Conservation (phyloP, 2,329 filamentous ascomycete genomes). For the Zymoseptoria pseudotritici region DNA sequence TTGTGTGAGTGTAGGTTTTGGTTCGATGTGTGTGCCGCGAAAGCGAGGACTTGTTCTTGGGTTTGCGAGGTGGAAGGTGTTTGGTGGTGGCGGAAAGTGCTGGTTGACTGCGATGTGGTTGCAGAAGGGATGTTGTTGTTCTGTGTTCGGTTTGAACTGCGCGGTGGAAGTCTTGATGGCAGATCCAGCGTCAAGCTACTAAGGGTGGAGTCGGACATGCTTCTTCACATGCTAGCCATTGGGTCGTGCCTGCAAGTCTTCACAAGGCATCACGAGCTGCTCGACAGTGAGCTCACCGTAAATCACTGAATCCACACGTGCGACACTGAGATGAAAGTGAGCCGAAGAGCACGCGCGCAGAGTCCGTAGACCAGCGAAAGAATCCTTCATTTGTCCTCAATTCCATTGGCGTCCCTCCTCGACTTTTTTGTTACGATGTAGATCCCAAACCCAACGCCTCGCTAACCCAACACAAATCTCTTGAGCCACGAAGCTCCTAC, state of each 20-base stretch:
- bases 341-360: neutral
- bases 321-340: neutral
- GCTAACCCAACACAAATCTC: constrained; percentile 17
- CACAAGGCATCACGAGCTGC: too few relatives aligned
- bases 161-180: too few relatives aligned
- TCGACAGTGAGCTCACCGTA: neutral
- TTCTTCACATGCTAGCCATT: too few relatives aligned
- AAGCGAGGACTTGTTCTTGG: neutral
- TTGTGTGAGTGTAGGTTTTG: neutral
- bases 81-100: too few relatives aligned
- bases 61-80: neutral
- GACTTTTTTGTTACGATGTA: neutral
- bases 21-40: neutral
- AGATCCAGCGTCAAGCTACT: too few relatives aligned
- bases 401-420: neutral
- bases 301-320: neutral
- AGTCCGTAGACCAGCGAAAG: neutral
- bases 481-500: constrained; percentile 16
- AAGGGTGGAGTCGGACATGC: too few relatives aligned
- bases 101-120: too few relatives aligned
- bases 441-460: constrained; percentile 18
- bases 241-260: too few relatives aligned
- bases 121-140: too few relatives aligned
- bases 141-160: too few relatives aligned
- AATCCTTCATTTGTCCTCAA: neutral